Conservation (phyloP, 371 early-diverging fungal genomes). For the Mortierella sp. region DNA sequence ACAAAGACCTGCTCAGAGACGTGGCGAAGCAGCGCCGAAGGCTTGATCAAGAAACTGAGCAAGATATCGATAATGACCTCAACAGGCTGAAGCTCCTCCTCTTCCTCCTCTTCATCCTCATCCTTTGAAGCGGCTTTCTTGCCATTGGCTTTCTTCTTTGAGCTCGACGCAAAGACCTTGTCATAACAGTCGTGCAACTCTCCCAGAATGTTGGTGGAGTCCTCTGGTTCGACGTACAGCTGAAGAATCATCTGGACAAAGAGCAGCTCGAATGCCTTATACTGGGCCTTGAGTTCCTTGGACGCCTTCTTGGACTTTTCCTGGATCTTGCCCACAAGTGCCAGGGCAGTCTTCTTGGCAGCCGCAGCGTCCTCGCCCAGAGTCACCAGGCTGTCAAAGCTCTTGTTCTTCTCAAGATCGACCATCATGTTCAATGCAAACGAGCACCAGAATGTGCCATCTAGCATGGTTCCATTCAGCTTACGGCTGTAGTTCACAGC, state of each 20-base stretch:
- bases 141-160: constrained; percentile 40
- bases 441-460: constrained; percentile 75
- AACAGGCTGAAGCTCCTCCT: constrained; percentile 70
- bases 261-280: constrained; percentile 78
- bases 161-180: constrained; percentile 61
- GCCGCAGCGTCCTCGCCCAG: constrained; percentile 48
- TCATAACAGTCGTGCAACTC: constrained; percentile 82
- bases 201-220: constrained; percentile 67
- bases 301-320: constrained; percentile 51
- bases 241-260: constrained; percentile 76
- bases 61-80: constrained; percentile 94
- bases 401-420: constrained; percentile 60
- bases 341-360: constrained; percentile 56
- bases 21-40: constrained; percentile 80
- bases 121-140: constrained; percentile 58
- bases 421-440: constrained; percentile 63
- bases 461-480: constrained; percentile 65
- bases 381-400: constrained; percentile 41
- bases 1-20: constrained; percentile 87
- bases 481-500: constrained; percentile 59
- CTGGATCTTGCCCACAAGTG: constrained; percentile 60
- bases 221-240: constrained; percentile 73
- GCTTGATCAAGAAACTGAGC: constrained; percentile 87
- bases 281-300: constrained; percentile 57
- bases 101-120: constrained; percentile 66